These are phyloP conservation scores for Wickerhamiella spandovensis DNA, from an alignment of 805 yeast genomes.

Conservation along the genomic window DNA sequence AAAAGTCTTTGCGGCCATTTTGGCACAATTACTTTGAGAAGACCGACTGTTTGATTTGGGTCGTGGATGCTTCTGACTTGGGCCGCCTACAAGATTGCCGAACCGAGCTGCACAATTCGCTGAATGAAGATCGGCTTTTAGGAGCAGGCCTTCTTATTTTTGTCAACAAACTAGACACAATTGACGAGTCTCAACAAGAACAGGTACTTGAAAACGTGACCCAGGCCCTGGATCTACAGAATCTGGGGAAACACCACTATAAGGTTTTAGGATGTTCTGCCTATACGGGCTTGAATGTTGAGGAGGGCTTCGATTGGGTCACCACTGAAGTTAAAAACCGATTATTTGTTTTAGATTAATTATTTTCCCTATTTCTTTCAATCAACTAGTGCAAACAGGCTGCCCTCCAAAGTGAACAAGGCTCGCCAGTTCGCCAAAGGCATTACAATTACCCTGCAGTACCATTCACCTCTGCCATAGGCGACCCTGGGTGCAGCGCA, in stretches of 20 bases:
- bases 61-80: slow-evolving; percentile 52
- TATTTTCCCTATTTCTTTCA: neutral
- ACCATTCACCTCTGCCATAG: no score
- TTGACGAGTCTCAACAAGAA: neutral
- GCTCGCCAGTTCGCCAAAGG: no score
- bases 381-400: no score
- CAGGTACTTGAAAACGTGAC: slow-evolving; percentile 5
- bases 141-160: slow-evolving; percentile 58
- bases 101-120: slow-evolving; percentile 46
- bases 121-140: slow-evolving; percentile 52
- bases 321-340: neutral
- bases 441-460: no score
- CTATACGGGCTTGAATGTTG: slow-evolving; percentile 30
- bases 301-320: slow-evolving; percentile 27
- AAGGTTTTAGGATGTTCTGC: slow-evolving; percentile 37
- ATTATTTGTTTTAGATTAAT: neutral
- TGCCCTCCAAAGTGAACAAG: no score
- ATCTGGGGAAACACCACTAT: slow-evolving; percentile 30
- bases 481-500: no score
- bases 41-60: slow-evolving; percentile 74
- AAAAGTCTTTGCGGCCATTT: slow-evolving; percentile 63
- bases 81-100: slow-evolving; percentile 54
- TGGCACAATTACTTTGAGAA: slow-evolving; percentile 90
- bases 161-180: slow-evolving; percentile 58
- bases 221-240: slow-evolving; percentile 22